phyloP scores from a whole-genome alignment of 2,329 filamentous ascomycete species.

The Shiraia sp. region DNA sequence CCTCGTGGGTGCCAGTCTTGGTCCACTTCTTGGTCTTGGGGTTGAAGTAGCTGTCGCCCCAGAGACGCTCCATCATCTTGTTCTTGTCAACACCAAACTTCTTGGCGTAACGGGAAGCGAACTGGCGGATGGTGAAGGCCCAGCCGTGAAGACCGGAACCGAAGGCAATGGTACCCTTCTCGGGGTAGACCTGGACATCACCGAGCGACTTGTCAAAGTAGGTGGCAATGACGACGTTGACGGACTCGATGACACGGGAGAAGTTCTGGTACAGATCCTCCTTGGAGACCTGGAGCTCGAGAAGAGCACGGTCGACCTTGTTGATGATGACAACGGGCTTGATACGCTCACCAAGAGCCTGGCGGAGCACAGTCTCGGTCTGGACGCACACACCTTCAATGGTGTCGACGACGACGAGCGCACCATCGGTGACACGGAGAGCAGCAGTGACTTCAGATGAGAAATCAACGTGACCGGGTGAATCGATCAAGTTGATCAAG shows the following conservation, averaged over 20 bases:
- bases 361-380: constrained; percentile 98
- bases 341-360: constrained; percentile 99
- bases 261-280: constrained; percentile 99
- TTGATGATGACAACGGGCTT: constrained; percentile 99
- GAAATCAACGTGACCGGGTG: constrained; percentile 99
- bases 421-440: constrained; percentile 99
- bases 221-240: constrained; percentile 99
- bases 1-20: constrained; percentile 80
- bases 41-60: constrained; percentile 99
- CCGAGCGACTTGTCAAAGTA: constrained; percentile 96
- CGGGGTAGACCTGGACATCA: constrained; percentile 98
- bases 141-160: constrained; percentile 99
- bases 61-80: constrained; percentile 99
- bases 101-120: constrained; percentile 95
- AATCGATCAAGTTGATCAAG: constrained; percentile 99
- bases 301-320: constrained; percentile 99
- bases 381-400: constrained; percentile 99
- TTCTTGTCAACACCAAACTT: constrained; percentile 99
- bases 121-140: constrained; percentile 99
- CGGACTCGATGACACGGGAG: constrained; percentile 98
- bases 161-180: constrained; percentile 97
- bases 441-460: constrained; percentile 99
- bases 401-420: constrained; percentile 99
- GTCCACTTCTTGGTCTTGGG: constrained; percentile 99
- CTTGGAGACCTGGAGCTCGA: constrained; percentile 98